Evolutionary conservation across 768 basidiomycete species (phyloP), one percentile per base, ranked within the genome.

Genomic region (Saitozyma podzolica): DNA sequence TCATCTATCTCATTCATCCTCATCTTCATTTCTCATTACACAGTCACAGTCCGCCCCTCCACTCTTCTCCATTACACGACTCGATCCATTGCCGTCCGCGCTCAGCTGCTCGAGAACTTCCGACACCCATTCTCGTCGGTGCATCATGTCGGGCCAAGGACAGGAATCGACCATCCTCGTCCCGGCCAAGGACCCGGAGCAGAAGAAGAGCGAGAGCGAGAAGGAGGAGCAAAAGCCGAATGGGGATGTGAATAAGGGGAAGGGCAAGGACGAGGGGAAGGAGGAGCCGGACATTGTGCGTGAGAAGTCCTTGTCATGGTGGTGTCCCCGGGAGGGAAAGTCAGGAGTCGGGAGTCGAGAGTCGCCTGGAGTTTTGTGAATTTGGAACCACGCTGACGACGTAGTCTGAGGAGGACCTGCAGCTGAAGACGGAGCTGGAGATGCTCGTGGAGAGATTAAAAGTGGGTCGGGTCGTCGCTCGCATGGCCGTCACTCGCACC

Each of bases 381-480:
- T 29, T 29, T 29, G 29, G 29, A 29, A 29, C 29, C 29, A 29
- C 29, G 29, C 29, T 29, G 29, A 29, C 29, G 29, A 29, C 29
- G 40, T 61, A 94, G 93, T 92, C 90, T 37, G 96, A 99, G 76
- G 96, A 98, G 81, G 96, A 99, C 80, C 83, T 87, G 40, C 90
- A 93, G 75, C 86, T 99, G 62, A 91, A 90, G 81, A 88, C 86
- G 61, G 94, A 99, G 81, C 84, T 99, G 19, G 96, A 98, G 78
- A 92, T 99, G 93, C 85, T 98, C 29, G 87, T 95, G 39, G 93
- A 98, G 77, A 86, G 96, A 50, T 78, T 99, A 58, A 91, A 90
- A 84, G 95, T 93, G 71, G 59, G 84, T 71, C n/a, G 42, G 19
- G 1, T 48, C 45, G n/a, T n/a, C n/a, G n/a, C n/a, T n/a, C n/a